Conservation (phyloP, 2,329 filamentous ascomycete genomes). For the Sporothrix brasiliensis region DNA sequence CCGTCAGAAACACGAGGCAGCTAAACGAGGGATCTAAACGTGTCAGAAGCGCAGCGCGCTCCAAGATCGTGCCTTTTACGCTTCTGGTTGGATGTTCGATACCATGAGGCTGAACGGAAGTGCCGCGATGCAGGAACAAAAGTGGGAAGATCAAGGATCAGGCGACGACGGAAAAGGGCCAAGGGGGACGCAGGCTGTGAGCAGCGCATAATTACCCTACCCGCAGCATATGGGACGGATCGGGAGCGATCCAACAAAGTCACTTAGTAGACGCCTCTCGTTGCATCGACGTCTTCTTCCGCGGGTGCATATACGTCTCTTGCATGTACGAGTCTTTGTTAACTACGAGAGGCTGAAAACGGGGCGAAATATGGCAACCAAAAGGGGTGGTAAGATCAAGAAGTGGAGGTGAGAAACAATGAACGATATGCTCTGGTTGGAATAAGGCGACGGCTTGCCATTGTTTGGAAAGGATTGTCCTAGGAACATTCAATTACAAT, state of each 20-base stretch:
- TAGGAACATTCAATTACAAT: no score
- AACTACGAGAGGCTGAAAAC: neutral
- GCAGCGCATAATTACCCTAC: conserved; percentile 1
- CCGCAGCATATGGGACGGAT: neutral
- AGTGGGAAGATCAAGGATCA: neutral
- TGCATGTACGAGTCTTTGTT: neutral
- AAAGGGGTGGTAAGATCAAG: neutral
- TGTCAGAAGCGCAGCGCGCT: neutral
- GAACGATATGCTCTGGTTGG: neutral
- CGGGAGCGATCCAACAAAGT: neutral
- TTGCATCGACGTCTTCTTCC: neutral
- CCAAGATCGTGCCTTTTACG: neutral
- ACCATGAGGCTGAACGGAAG: conserved; percentile 12
- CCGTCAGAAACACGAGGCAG: neutral
- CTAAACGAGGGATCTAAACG: conserved; percentile 12
- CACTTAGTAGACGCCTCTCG: neutral
- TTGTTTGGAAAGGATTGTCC: no score
- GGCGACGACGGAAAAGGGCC: neutral
- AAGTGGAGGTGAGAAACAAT: neutral
- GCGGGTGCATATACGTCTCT: neutral
- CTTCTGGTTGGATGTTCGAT: neutral
- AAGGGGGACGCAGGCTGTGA: neutral
- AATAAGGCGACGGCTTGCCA: neutral
- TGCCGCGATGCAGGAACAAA: conserved; percentile 20
- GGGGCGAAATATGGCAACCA: neutral